Percentiles rank a stretch among this genome's conserved stretches.
Conservation (phyloP, 768 basidiomycete genomes). For the Strobilomyces echinocephalus region DNA sequence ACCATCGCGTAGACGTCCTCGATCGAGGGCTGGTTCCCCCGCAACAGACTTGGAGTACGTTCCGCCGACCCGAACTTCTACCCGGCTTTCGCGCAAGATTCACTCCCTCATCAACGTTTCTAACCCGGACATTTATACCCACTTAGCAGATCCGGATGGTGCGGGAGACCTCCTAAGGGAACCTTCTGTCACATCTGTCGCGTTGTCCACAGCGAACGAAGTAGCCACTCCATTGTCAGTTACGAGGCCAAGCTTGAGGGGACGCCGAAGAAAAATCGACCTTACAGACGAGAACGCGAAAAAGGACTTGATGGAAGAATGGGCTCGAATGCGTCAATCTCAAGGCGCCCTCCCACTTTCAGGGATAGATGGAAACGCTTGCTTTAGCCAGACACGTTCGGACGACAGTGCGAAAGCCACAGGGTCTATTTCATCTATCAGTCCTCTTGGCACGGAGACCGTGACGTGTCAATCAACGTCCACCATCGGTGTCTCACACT, state of each 20-base stretch:
- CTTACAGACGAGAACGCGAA: constrained; percentile 21
- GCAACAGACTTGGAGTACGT: constrained; percentile 1
- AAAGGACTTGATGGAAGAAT: constrained; percentile 27
- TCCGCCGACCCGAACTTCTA: constrained; percentile 14
- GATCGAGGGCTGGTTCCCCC: constrained; percentile 16
- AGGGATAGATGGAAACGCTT: constrained; percentile 3
- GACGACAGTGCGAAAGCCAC: background rate
- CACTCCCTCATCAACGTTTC: constrained; percentile 12
- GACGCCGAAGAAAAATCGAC: constrained; percentile 14
- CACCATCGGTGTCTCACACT: background rate
- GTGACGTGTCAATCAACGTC: background rate
- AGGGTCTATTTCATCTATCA: background rate
- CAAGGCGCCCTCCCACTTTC: constrained; percentile 21
- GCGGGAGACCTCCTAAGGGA: constrained; percentile 7
- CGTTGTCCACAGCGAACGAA: background rate
- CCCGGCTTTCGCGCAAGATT: constrained; percentile 19
- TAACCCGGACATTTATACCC: constrained; percentile 26
- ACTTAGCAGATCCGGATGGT: constrained; percentile 23
- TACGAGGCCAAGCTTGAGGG: constrained; percentile 8
- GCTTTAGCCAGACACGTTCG: background rate
- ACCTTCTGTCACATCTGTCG: constrained; percentile 1
- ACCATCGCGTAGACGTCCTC: constrained; percentile 13
- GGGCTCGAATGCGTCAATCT: constrained; percentile 28
- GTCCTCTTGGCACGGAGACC: background rate
- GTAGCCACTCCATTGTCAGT: background rate